Base-by-base conservation (phyloP, 306 rosid genomes). In the Heteromeles arbutifolia region DNA sequence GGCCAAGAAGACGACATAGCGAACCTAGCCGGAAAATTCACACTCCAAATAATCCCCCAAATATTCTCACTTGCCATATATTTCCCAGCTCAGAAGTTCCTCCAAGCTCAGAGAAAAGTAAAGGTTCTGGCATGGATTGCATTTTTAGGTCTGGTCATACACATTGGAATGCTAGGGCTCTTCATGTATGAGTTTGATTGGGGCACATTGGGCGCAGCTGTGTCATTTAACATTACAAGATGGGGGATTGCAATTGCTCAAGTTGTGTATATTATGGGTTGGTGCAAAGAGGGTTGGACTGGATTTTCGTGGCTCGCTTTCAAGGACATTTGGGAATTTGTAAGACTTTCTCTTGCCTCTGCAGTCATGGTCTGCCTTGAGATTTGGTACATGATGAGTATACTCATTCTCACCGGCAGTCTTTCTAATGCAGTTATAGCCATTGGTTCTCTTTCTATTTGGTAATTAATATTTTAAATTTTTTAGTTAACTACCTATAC, bases 361-460 rank as follows among this genome's bases (percentile, higher is more conserved):
- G 93, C 97, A 57, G 77, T 91, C 12, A 93, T 93, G 97, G 86
- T 91, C 34, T 89, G 93, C 76, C 85, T 93, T 73, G 98, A 91
- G 84, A 13, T 87, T 70, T 91, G 98, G 90, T 79, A 82, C 48
- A 31, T 8, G 34, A 80, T 72, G 50, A 66, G 71, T 57, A 79
- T 85, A 31, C 25, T 77, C 19, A 28, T 86, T 18, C 80, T 81
- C 59, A 79, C 80, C 44, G 93, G 92, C 28, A 44, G 21, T 21
- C 78, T 90, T 28, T 53, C 74, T 4, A 79, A 86, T 52, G 82
- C 90, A 28, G 82, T 85, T 1, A 77, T 90, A 74, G 84, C 81
- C 19, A 79, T 88, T 72, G 91, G 83, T 34, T 86, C 91, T 9
- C 89, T 63, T 53, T 83, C 88, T 8, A 77, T 90, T 67, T 88